Evolutionary conservation across 2,329 filamentous ascomycete species (phyloP).

Genomic region (Trichoderma aggressivum): DNA sequence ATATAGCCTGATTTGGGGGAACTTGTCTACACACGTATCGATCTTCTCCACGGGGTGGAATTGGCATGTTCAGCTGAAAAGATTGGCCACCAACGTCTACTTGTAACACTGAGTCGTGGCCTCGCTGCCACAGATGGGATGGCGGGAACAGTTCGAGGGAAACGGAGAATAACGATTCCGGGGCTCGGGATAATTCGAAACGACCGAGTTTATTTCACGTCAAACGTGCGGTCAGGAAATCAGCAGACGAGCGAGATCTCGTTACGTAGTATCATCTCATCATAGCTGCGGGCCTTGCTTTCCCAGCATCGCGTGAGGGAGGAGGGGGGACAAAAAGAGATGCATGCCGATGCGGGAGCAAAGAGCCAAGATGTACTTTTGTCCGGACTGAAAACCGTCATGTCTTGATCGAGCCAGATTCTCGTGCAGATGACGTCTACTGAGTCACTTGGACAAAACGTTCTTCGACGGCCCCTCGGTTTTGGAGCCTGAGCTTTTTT

Average conservation of each 20-base stretch:
- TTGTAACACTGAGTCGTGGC: background rate
- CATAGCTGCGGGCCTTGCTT: background rate
- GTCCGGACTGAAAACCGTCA: background rate
- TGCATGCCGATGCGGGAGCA: background rate
- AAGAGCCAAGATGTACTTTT: background rate
- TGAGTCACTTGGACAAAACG: background rate
- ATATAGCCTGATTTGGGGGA: constrained; percentile 19
- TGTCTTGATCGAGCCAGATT: background rate
- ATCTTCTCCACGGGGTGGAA: constrained; percentile 11
- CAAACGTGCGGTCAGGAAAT: background rate
- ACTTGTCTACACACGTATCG: background rate
- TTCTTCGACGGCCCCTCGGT: background rate
- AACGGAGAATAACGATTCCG: background rate
- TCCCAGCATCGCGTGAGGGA: background rate
- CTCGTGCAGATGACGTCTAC: background rate
- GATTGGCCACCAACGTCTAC: background rate
- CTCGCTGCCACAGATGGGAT: background rate
- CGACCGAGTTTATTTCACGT: background rate
- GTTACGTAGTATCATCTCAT: constrained; percentile 15
- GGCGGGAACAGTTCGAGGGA: background rate
- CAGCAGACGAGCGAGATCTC: background rate
- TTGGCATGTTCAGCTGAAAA: background rate
- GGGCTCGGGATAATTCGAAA: background rate
- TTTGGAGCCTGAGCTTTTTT: background rate
- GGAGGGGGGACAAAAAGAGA: background rate